A percentile compares a stretch with the other conserved stretches of the same genome.
These are phyloP conservation scores for Camelina sativa DNA, from an alignment of 345 rosid species.

Conservation along the genomic window DNA sequence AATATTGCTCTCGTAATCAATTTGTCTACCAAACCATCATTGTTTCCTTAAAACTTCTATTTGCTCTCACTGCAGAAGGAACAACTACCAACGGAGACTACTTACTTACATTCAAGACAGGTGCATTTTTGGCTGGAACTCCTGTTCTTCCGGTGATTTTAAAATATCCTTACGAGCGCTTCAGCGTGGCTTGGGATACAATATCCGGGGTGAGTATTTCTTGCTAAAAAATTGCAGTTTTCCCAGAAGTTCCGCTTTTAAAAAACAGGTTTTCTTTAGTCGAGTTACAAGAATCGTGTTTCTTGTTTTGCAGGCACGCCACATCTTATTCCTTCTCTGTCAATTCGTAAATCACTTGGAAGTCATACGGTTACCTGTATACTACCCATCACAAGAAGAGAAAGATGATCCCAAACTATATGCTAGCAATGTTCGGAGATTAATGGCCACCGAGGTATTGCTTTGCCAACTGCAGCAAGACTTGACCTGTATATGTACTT, in stretches of 20 bases:
- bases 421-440: conserved; percentile 77
- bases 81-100: conserved; percentile 95
- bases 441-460: conserved; percentile 91
- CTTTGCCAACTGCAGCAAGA: not conserved
- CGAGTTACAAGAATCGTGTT: not conserved
- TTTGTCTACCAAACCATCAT: not conserved
- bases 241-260: not conserved
- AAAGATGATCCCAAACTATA: conserved; percentile 84
- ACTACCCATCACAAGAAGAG: conserved; percentile 91
- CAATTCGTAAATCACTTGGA: conserved; percentile 90
- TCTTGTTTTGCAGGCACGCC: conserved; percentile 65
- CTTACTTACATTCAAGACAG: conserved; percentile 95
- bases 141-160: conserved; percentile 91
- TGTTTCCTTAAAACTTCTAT: not conserved
- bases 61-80: conserved; percentile 67
- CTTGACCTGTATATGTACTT: not conserved
- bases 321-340: conserved; percentile 82
- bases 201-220: conserved; percentile 79
- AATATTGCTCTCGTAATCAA: not conserved
- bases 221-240: not conserved
- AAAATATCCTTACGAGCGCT: conserved; percentile 83
- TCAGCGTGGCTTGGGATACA: conserved; percentile 97
- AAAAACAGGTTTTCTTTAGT: not conserved
- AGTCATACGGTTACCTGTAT: conserved; percentile 74
- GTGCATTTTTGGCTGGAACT: conserved; percentile 89